These are phyloP conservation scores for Mitragyna speciosa DNA, from an alignment of 257 asterid species.

Conservation along the genomic window DNA sequence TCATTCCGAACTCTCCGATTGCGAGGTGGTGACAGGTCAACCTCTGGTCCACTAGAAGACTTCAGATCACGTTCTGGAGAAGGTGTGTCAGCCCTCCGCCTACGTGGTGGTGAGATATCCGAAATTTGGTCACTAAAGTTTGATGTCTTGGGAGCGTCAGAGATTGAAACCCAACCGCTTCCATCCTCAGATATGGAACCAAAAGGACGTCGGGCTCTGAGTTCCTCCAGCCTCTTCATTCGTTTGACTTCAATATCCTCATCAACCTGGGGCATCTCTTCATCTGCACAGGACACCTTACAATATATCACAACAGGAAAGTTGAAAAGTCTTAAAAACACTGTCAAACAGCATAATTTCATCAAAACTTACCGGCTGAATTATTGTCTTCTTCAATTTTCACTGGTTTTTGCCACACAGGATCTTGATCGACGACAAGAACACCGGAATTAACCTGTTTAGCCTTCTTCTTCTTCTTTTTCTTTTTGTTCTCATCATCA, in stretches of 20 bases:
- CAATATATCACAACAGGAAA: slow-evolving; percentile 5
- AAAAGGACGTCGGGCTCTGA: slow-evolving; percentile 52
- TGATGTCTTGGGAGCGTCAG: slow-evolving; percentile 26
- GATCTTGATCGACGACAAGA: slow-evolving; percentile 74
- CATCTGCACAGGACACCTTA: slow-evolving; percentile 40
- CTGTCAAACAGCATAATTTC: background rate
- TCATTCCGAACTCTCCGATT: slow-evolving; percentile 44
- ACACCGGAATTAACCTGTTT: slow-evolving; percentile 49
- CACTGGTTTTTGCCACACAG: slow-evolving; percentile 78
- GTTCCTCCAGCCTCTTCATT: slow-evolving; percentile 70
- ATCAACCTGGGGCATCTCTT: slow-evolving; percentile 79
- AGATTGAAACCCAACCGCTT: slow-evolving; percentile 85
- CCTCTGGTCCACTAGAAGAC: slow-evolving; percentile 6
- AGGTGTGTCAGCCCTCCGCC: slow-evolving; percentile 24
- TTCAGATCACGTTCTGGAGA: slow-evolving; percentile 26
- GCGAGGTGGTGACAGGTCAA: slow-evolving; percentile 54
- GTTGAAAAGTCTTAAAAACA: slow-evolving; percentile 5
- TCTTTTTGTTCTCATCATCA: slow-evolving; percentile 51
- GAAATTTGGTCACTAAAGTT: slow-evolving; percentile 23
- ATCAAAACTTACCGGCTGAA: slow-evolving; percentile 46
- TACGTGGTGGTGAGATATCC: slow-evolving; percentile 31
- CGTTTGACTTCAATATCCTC: slow-evolving; percentile 85
- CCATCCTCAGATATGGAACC: slow-evolving; percentile 90
- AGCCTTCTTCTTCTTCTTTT: slow-evolving; percentile 54
- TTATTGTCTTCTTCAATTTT: slow-evolving; percentile 49